A percentile compares a stretch with the other conserved stretches of the same genome.
These are phyloP conservation scores for Coprinopsis strossmayeri DNA, from an alignment of 768 basidiomycete genomes.

Conservation along the genomic window DNA sequence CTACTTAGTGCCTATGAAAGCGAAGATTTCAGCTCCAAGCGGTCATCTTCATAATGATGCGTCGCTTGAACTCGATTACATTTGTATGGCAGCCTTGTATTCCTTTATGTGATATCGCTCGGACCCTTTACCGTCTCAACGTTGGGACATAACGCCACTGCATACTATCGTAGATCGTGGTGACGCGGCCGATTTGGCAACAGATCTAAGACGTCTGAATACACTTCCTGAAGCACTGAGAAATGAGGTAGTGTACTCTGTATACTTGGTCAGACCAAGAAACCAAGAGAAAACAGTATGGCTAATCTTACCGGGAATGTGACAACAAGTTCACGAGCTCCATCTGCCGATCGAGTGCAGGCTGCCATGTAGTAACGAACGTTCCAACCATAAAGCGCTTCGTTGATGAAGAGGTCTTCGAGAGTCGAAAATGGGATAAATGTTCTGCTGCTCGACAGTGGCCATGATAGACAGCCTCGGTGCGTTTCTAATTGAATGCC, in stretches of 20 bases:
- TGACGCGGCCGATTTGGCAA: slow-evolving; percentile 15
- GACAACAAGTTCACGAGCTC: slow-evolving; percentile 36
- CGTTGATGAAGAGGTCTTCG: slow-evolving; percentile 65
- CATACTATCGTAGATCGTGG: too few species aligned
- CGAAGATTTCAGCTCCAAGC: slow-evolving; percentile 36
- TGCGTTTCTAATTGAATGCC: slow-evolving; percentile 74
- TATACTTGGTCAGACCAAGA: not conserved
- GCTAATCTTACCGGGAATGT: slow-evolving; percentile 52
- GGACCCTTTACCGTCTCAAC: too few species aligned
- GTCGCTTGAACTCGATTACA: not conserved
- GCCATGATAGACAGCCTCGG: slow-evolving; percentile 42
- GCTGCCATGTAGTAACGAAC: slow-evolving; percentile 62
- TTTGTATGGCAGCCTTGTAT: too few species aligned
- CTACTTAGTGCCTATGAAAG: slow-evolving; percentile 79
- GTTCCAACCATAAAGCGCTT: slow-evolving; percentile 67
- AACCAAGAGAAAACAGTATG: not conserved
- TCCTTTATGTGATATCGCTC: too few species aligned
- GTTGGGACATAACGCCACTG: too few species aligned
- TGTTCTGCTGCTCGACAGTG: slow-evolving; percentile 31
- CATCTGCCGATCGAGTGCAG: slow-evolving; percentile 26
- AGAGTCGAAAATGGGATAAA: slow-evolving; percentile 56
- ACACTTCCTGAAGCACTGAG: slow-evolving; percentile 51
- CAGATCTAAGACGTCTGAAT: slow-evolving; percentile 50
- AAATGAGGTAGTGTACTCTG: slow-evolving; percentile 65
- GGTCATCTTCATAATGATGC: not conserved